These are phyloP conservation scores for Neurospora discreta DNA, from an alignment of 495 filamentous ascomycete species.

Conservation along the genomic window DNA sequence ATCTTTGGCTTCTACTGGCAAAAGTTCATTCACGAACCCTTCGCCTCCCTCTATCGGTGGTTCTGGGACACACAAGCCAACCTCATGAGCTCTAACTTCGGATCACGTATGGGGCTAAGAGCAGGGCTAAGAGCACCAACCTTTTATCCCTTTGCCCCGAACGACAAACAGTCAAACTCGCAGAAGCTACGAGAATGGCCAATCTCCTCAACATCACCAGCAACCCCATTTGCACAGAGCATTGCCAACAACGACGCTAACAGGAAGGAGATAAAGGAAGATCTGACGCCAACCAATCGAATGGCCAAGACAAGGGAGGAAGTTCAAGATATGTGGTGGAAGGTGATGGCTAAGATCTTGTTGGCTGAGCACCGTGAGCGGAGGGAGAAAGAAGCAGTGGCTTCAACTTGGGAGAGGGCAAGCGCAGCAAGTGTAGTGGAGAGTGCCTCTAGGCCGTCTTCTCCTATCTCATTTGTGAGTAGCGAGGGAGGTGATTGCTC, in stretches of 20 bases:
- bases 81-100: background rate
- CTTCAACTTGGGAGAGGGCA: background rate
- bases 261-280: background rate
- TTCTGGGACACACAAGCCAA: background rate
- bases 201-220: background rate
- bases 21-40: background rate
- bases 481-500: background rate
- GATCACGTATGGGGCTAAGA: background rate
- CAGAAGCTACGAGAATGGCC: background rate
- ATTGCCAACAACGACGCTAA: background rate
- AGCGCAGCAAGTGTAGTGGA: background rate
- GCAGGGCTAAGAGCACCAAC: background rate
- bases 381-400: background rate
- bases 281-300: background rate
- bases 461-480: background rate
- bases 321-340: background rate
- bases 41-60: background rate
- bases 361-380: background rate
- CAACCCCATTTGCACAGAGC: background rate
- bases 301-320: background rate
- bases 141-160: background rate
- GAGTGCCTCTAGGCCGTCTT: background rate
- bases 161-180: background rate
- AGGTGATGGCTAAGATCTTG: background rate
- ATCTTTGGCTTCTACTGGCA: background rate